Base-by-base conservation (phyloP, 2,329 filamentous ascomycete genomes). In the Cordyceps cicadae region DNA sequence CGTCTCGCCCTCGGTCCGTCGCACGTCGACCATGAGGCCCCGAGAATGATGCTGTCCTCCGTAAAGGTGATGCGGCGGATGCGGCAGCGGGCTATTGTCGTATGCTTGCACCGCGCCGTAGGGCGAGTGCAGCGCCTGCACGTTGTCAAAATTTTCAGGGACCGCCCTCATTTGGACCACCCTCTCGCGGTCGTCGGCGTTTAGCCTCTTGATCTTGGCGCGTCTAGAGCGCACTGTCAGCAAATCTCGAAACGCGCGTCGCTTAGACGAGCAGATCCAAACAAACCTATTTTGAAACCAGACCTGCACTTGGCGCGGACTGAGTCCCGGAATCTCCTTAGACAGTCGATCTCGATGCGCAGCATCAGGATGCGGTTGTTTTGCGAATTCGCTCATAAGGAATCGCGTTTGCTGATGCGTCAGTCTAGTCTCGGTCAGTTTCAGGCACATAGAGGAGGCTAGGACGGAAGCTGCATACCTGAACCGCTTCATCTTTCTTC, bases 381-480 rank as follows among this genome's bases (percentile, higher is more conserved):
- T 92, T 61, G 92, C 89, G 70, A 97, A 97, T 72, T 97, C 92
- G 74, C 90, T 96, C 91, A 96, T 96, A 61, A 97, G 79, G 69
- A 96, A 97, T 15, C 93, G 87, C n/a, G 93, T 97, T 79, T 97
- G 93, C 68, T 94, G 93, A 73, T 97, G 92, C 1, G 92, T 96
- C 65, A 97, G 85, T 66, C 92, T 95, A 68, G 41, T 54, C 21
- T 37, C 48, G 52, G 43, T 29, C 32, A 59, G 57, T 49, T 43
- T 7, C 4, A 15, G 3, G 7, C 7, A 14, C n/a, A 12, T 9
- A 41, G 4, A 11, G 19, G 9, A 34, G 19, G 29, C 12, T n/a
- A 24, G 3, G 3, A 14, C 5, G n/a, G 9, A 15, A 15, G 3
- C 1, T 34, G 15, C 7, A 4, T 79, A 90, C 87, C 88, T 84